Evolutionary conservation across 495 filamentous ascomycete genomes (phyloP).

Genomic region (Penicillium alfredii): DNA sequence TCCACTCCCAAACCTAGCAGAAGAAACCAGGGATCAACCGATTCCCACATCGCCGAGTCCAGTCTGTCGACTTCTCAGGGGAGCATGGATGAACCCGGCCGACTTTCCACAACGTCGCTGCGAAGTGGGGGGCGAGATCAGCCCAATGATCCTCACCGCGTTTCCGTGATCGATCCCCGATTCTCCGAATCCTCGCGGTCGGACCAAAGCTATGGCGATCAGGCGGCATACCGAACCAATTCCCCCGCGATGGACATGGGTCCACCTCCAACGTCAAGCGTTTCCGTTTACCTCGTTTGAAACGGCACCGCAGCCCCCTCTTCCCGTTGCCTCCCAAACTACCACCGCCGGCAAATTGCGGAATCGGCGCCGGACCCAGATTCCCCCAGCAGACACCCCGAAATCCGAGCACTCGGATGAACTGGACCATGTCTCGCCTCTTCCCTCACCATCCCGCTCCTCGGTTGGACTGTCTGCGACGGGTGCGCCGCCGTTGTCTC

Average conservation of each 20-base stretch:
- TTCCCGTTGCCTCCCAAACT: constrained; percentile 78
- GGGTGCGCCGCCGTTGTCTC: constrained; percentile 38
- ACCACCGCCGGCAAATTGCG: constrained; percentile 18
- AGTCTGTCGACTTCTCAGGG: constrained; percentile 43
- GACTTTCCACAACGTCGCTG: constrained; percentile 46
- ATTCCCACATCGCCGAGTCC: constrained; percentile 34
- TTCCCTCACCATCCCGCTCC: constrained; percentile 52
- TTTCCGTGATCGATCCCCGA: constrained; percentile 62
- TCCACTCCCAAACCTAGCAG: constrained; percentile 16
- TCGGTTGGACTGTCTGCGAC: constrained; percentile 41
- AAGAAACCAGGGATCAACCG: constrained; percentile 26
- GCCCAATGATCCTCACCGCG: constrained; percentile 59
- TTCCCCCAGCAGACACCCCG: constrained; percentile 19
- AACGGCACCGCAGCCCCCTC: constrained; percentile 75
- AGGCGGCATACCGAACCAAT: constrained; percentile 42
- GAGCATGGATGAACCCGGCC: constrained; percentile 64
- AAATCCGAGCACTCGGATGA: constrained; percentile 24
- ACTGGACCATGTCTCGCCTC: constrained; percentile 41
- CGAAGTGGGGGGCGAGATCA: constrained; percentile 53
- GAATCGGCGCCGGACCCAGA: constrained; percentile 21
- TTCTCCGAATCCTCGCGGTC: constrained; percentile 90
- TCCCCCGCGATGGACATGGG: constrained; percentile 24
- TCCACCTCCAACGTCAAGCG: constrained; percentile 57
- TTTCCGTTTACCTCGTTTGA: constrained; percentile 76
- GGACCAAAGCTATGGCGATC: constrained; percentile 78